phyloP scores from a whole-genome alignment of 768 basidiomycete species.

The Tricholoma terreum region DNA sequence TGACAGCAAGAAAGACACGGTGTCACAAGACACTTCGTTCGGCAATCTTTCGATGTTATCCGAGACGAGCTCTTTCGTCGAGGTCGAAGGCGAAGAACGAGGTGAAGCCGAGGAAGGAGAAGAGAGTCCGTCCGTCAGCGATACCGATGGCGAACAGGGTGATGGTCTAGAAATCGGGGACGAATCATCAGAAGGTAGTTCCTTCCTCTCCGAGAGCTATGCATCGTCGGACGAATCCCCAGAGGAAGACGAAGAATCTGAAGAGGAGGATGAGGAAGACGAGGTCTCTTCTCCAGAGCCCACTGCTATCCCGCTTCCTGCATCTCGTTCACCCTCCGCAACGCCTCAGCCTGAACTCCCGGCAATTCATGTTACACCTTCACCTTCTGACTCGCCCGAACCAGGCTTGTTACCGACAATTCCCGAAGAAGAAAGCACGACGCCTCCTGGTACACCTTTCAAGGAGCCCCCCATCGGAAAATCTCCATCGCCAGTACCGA shows the following conservation, averaged over 20 bases:
- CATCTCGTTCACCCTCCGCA: slow-evolving; percentile 51
- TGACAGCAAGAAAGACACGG: neutral
- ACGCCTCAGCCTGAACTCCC: slow-evolving; percentile 57
- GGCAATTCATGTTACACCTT: slow-evolving; percentile 35
- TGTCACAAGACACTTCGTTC: slow-evolving; percentile 27
- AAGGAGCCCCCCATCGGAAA: slow-evolving; percentile 27
- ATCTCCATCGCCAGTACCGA: slow-evolving; percentile 16
- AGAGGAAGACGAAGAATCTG: slow-evolving; percentile 15
- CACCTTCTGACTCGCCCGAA: slow-evolving; percentile 29
- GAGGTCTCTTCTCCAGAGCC: slow-evolving; percentile 29
- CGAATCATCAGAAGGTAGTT: slow-evolving; percentile 9
- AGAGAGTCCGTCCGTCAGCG: slow-evolving; percentile 26
- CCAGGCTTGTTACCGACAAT: slow-evolving; percentile 24
- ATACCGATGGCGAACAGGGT: slow-evolving; percentile 25
- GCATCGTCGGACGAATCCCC: neutral
- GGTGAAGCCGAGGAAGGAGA: slow-evolving; percentile 18
- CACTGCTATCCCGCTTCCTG: slow-evolving; percentile 36
- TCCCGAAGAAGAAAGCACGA: slow-evolving; percentile 46
- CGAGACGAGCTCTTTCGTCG: slow-evolving; percentile 46
- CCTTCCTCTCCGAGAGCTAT: slow-evolving; percentile 7
- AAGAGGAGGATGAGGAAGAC: slow-evolving; percentile 23
- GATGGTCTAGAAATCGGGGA: slow-evolving; percentile 6
- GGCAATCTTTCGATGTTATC: slow-evolving; percentile 42
- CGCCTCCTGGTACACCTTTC: slow-evolving; percentile 63
- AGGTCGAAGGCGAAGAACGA: slow-evolving; percentile 35